Evolutionary conservation across 345 rosid species (phyloP), one percentile per base, ranked within the genome.

Genomic region (Pugionium cornutum): DNA sequence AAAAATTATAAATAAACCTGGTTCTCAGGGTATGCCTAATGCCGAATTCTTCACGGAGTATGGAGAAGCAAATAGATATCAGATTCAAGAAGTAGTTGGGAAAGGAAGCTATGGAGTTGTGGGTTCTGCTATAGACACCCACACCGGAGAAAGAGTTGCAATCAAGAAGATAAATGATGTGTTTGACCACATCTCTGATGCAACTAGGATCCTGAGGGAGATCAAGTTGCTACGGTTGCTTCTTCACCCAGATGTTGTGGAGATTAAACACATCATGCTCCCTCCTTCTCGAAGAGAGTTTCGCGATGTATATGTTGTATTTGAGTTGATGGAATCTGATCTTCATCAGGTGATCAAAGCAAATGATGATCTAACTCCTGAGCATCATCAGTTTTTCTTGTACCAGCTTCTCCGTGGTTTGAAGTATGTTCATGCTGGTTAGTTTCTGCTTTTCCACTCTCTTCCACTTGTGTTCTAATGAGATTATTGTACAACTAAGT

Each of bases 351-450:
- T 89, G 5, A 92, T 92, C 55, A 92, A 78, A 77, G 96, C 97
- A 37, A 92, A 92, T 73, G 91, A 89, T 79, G 96, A 86, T 77
- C 83, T 92, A 36, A 86, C 91, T 56, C 88, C 97, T 1, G 87
- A 92, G 67, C 98, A 92, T 76, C 79, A 87, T 80, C 97, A 85
- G 67, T 89, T 89, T 78, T 92, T 89, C 81, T 62, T 92, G 74
- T 92, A 92, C 66, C 98, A 92, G 82, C 98, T 92, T 81, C 97
- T 92, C 29, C 91, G 97, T 48, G 88, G 98, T 68, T 72, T 92
- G 66, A 92, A 92, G 71, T 92, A 86, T 68, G 84, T 78, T 73
- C 97, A 89, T 78, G 70, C 94, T 72, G 98, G 98, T 89, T 54
- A 41, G 86, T 59, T 44, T 37, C 34, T 41, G 54, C 7, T 37